Conservation (phyloP, 768 basidiomycete genomes). For the Naganishia onofrii region DNA sequence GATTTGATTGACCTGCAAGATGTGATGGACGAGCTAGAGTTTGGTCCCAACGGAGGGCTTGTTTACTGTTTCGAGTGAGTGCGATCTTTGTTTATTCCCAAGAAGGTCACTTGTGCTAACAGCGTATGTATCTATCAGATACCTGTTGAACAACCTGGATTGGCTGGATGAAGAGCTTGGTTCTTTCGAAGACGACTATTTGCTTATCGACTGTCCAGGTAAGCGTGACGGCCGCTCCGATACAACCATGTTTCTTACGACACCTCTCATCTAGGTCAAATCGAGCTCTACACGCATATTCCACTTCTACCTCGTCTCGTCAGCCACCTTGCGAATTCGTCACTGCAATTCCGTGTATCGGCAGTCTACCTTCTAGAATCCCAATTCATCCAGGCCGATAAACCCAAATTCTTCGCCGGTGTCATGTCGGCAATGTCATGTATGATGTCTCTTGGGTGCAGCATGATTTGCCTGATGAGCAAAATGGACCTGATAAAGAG, state of each 20-base stretch:
- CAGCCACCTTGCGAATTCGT: constrained; percentile 60
- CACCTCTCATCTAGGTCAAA: constrained; percentile 69
- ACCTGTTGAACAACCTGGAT: constrained; percentile 93
- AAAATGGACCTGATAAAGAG: constrained; percentile 93
- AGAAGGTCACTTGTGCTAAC: neutral
- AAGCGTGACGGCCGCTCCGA: neutral
- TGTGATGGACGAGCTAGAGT: constrained; percentile 90
- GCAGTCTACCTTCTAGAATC: constrained; percentile 92
- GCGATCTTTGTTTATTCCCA: constrained; percentile 10
- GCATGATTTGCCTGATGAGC: constrained; percentile 96
- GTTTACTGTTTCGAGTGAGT: constrained; percentile 99
- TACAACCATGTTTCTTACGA: neutral
- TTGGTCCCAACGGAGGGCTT: constrained; percentile 94
- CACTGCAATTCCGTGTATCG: constrained; percentile 76
- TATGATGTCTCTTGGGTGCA: constrained; percentile 95
- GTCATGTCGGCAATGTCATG: constrained; percentile 97
- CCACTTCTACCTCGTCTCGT: constrained; percentile 90
- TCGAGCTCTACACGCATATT: constrained; percentile 97
- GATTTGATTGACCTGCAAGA: constrained; percentile 89
- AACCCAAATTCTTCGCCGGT: constrained; percentile 96
- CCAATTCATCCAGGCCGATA: constrained; percentile 95
- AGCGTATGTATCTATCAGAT: constrained; percentile 58
- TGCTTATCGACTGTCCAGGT: constrained; percentile 54
- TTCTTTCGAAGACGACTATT: constrained; percentile 91
- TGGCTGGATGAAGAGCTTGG: constrained; percentile 97